Base-by-base conservation (phyloP, 1,284 basidiomycete species). In the Baeospora myosura region DNA sequence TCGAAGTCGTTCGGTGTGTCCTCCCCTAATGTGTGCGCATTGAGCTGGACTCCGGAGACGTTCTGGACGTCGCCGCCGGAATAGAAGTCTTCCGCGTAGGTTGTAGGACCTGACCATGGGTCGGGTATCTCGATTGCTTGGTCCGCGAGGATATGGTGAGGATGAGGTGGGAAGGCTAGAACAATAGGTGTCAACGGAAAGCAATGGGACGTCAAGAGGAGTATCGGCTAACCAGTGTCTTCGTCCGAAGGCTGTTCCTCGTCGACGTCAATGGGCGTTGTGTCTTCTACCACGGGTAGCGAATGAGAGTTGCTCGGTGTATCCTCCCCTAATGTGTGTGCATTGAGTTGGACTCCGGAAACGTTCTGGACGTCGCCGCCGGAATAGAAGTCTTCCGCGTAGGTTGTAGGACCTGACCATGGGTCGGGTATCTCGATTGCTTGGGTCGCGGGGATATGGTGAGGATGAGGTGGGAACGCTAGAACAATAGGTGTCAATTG, bases 11-110 rank as follows among this genome's bases (percentile, higher is more conserved):
- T 49, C n/a, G n/a, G n/a, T 17, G 44, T 50, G 24, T 55, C 55
- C 11, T 44, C 28, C 24, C 55, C 57, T 21, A 59, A 47, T 29
- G 37, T 26, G 49, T 61, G 54, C 7, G 55, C 47, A 29, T 45
- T 50, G 7, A 56, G 41, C 3, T 45, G 46, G 16, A 45, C 43
- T 4, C 35, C 41, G 28, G 44, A 43, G 17, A 36, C 23, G 17
- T 41, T 41, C 21, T 49, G 47, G 16, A 59, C 41, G 36, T 66
- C 63, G 2, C 66, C 66, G 17, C 63, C 63, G 16, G 65, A 56
- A 45, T 66, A 67, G 41, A 66, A 76, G 52, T 76, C 74, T 55
- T 78, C 70, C 0, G 75, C 74, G 49, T 67, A 77, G 2, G 58
- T 67, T 26, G 59, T 60, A 2, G 74, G 69, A 10, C 69, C 71